These are phyloP conservation scores for Fusarium zealandicum DNA, from an alignment of 2,329 filamentous ascomycete genomes.

Conservation along the genomic window DNA sequence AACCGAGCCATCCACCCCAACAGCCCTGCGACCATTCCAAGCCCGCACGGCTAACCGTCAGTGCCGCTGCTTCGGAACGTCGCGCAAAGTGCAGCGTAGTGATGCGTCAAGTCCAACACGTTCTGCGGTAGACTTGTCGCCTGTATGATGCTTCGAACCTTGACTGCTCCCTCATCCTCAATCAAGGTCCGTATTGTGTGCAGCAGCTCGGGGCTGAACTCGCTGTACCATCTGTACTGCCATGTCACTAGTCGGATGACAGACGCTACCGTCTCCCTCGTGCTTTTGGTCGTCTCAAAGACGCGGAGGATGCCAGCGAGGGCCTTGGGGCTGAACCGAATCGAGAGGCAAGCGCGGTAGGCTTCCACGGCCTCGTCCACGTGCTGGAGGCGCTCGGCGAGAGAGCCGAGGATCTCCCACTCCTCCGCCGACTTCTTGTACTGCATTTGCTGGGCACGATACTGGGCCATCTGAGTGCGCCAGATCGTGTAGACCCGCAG, in stretches of 20 bases:
- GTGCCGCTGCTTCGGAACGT: constrained; percentile 95
- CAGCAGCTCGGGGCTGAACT: constrained; percentile 93
- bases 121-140: constrained; percentile 92
- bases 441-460: constrained; percentile 88
- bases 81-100: constrained; percentile 93
- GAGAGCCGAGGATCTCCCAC: constrained; percentile 95
- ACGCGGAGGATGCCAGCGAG: constrained; percentile 83
- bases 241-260: constrained; percentile 92
- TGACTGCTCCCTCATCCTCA: constrained; percentile 96
- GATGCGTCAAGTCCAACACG: constrained; percentile 92
- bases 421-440: constrained; percentile 98
- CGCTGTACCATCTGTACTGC: constrained; percentile 99
- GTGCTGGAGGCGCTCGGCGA: constrained; percentile 93
- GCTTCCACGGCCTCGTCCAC: constrained; percentile 91
- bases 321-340: constrained; percentile 92
- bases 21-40: constrained; percentile 1
- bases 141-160: constrained; percentile 96
- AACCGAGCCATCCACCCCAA: constrained; percentile 5
- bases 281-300: constrained; percentile 80
- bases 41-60: constrained; percentile 66
- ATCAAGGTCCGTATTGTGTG: constrained; percentile 90
- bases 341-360: constrained; percentile 84
- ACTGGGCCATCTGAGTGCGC: constrained; percentile 97
- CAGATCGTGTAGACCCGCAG: constrained; percentile 98
- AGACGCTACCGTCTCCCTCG: constrained; percentile 80